phyloP scores from a whole-genome alignment of 2,329 filamentous ascomycete species.

The Hymenoscyphus scutula region DNA sequence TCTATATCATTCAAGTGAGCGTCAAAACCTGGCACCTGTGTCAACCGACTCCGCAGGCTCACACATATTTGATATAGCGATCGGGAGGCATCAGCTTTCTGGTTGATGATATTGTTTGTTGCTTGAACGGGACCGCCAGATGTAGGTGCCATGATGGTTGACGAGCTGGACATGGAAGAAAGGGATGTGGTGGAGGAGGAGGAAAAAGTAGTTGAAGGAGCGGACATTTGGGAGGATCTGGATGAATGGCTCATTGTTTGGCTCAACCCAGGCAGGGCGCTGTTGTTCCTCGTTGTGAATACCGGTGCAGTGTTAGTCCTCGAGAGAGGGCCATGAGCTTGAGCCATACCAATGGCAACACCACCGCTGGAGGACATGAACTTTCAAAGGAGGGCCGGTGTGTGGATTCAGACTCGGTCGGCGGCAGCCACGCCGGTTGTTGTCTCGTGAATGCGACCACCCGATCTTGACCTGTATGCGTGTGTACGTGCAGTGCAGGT shows the following conservation, averaged over 20 bases:
- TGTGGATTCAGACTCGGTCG: constrained; percentile 8
- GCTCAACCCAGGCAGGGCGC: constrained; percentile 26
- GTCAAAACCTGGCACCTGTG: constrained; percentile 81
- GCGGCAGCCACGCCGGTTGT: constrained; percentile 23
- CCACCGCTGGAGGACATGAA: constrained; percentile 34
- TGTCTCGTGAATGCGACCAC: constrained; percentile 6
- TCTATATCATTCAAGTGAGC: constrained; percentile 70
- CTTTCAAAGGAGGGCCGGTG: constrained; percentile 2
- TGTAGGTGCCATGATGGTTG: constrained; percentile 38
- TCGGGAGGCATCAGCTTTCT: constrained; percentile 84
- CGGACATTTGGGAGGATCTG: constrained; percentile 61
- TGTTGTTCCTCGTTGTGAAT: constrained; percentile 26
- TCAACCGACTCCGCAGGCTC: constrained; percentile 75
- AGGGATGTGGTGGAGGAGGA: constrained; percentile 36
- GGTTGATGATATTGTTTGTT: constrained; percentile 94
- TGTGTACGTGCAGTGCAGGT: not conserved
- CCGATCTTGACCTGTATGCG: not conserved
- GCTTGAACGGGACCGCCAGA: constrained; percentile 66
- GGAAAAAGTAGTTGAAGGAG: constrained; percentile 53
- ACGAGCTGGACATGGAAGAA: constrained; percentile 34
- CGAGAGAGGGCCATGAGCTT: constrained; percentile 34
- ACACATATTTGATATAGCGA: constrained; percentile 96
- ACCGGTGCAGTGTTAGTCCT: constrained; percentile 36
- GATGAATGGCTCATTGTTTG: constrained; percentile 40
- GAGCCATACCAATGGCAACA: constrained; percentile 33